Base-by-base conservation (phyloP, 306 rosid genomes). In the Quercus wislizeni region DNA sequence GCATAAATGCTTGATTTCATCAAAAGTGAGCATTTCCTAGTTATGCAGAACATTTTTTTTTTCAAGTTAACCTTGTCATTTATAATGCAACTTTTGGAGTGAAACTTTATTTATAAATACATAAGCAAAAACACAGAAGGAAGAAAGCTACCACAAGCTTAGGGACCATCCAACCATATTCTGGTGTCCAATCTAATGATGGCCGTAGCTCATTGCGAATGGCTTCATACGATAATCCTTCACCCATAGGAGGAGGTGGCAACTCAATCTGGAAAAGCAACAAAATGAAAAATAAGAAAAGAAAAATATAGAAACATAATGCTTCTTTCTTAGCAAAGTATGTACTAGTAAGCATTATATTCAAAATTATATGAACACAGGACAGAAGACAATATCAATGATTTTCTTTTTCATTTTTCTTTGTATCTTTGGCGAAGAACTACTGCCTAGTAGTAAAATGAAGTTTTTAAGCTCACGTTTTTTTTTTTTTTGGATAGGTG, bases 231-330 rank as follows among this genome's bases (percentile, higher is more conserved):
- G 87, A 61, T 7, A 0, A 21, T 76, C 97, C 98, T 88, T 94
- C 99, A 85, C 99, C 99, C 68, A 69, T 19, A 41, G 99, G 99
- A 84, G 84, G 90, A 61, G 91, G 91, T 4, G 80, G 87, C 89
- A 94, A 86, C 73, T 83, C 88, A 68, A 94, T 63, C 99, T 92
- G 78, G 78, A 85, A 86, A 84, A 69, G 64, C 19, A 75, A 71
- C 31, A 1, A 77, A 62, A 49, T 41, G 27, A 80, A 4, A 69
- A 62, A 35, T 55, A 68, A n/a, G 55, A 54, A 54, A 27, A 55
- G 63, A 6, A 62, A 57, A 43, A 63, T 68, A 23, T 41, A 41
- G 54, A 49, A 71, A 56, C 4, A 46, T 52, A 17, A 6, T 35
- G 25, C 69, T 52, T 49, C 46, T 35, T 49, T 52, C 55, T 8